phyloP scores from a whole-genome alignment of 495 filamentous ascomycete genomes.

The Chaetomium tenue region DNA sequence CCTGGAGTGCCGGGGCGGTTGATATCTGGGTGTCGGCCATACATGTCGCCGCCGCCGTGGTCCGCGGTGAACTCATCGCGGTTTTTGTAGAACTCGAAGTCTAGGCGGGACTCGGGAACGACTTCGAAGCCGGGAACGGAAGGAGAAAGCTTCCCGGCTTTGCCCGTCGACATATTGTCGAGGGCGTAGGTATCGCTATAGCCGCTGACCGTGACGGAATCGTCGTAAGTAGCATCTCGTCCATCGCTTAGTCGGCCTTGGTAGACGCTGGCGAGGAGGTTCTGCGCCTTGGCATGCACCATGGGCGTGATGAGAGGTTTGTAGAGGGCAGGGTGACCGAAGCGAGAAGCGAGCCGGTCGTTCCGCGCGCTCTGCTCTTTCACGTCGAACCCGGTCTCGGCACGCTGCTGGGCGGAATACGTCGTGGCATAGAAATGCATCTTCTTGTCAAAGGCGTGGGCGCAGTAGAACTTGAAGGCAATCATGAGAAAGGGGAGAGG shows the following conservation, averaged over 20 bases:
- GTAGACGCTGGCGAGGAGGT: slow-evolving; percentile 76
- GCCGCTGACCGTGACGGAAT: slow-evolving; percentile 57
- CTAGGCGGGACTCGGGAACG: slow-evolving; percentile 83
- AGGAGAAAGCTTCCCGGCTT: slow-evolving; percentile 64
- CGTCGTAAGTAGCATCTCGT: slow-evolving; percentile 51
- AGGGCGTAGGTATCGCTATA: slow-evolving; percentile 71
- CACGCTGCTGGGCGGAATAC: slow-evolving; percentile 57
- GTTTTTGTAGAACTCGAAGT: slow-evolving; percentile 90
- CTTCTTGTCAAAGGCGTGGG: slow-evolving; percentile 68
- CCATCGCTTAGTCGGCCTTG: slow-evolving; percentile 68
- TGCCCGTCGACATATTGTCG: slow-evolving; percentile 73
- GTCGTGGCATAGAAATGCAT: slow-evolving; percentile 71
- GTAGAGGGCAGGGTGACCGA: slow-evolving; percentile 89
- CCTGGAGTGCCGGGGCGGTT: slow-evolving; percentile 67
- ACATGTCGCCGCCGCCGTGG: slow-evolving; percentile 74
- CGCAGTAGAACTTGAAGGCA: slow-evolving; percentile 85
- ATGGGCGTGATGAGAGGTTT: slow-evolving; percentile 88
- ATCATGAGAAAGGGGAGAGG: slow-evolving; percentile 80
- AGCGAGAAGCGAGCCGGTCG: slow-evolving; percentile 75
- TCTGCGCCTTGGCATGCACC: slow-evolving; percentile 87
- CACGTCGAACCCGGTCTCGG: slow-evolving; percentile 40
- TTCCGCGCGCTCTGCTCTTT: slow-evolving; percentile 49
- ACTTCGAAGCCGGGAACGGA: slow-evolving; percentile 71
- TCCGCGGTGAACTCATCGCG: slow-evolving; percentile 85
- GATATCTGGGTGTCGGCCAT: slow-evolving; percentile 64